Evolutionary conservation across 345 rosid species (phyloP), one percentile per base, ranked within the genome.

Genomic region (Laguncularia racemosa): DNA sequence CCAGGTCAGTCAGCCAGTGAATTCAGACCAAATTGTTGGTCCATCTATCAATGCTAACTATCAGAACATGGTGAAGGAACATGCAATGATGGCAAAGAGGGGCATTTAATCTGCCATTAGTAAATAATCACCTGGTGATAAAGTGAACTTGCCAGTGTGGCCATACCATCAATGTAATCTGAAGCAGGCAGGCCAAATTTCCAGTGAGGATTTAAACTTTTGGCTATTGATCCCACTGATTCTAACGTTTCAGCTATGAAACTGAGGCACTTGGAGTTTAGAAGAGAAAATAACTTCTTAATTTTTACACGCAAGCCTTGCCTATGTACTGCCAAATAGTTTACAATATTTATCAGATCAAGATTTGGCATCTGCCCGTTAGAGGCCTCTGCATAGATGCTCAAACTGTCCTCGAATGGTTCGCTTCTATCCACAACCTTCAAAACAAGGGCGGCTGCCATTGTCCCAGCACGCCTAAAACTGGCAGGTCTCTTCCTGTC

Each of bases 351-450:
- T 69, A 93, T 80, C 61, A 93, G 86, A 64, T 93, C 97, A 50
- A 93, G 84, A 66, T 93, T 93, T 67, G 97, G 97, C 99, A 93
- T 93, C 77, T 87, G 97, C 48, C 96, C 97, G 71, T 93, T 89
- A 26, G 99, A 87, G 59, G 95, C 96, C 79, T 89, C 95, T n/a
- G 99, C 91, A 68, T 71, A 84, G 66, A 89, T 81, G 58, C 70
- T 73, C 46, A 93, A 67, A 46, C 82, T 77, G 70, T 89, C 96
- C 67, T 84, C 90, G 16, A 74, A 73, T 54, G 71, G 73, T 28
- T 49, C 67, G 16, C 56, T 71, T 61, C 48, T 65, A 53, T 86
- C 81, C 13, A 64, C 73, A 77, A 87, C 99, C 81, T 87, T 89
- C 74, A 89, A 57, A 28, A 93, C 91, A 67, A 93, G 68, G 20